Evolutionary conservation across 2,329 filamentous ascomycete species (phyloP), one percentile per base, ranked within the genome.

Genomic region (Phaeosphaeriaceae sp.): DNA sequence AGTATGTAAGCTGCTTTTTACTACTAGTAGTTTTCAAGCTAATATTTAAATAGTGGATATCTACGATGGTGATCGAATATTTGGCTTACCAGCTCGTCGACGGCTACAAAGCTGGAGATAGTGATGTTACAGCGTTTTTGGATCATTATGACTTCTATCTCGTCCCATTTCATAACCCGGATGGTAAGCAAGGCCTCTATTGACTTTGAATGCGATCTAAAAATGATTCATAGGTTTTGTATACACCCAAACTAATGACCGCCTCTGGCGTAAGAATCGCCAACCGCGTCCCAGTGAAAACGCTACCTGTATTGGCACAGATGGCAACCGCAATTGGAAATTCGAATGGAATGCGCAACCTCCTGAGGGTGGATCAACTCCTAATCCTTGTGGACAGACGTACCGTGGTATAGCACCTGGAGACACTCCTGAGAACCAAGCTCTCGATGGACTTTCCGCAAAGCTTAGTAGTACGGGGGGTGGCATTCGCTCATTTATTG

Each of bases 401-500:
- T 72, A 72, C 73, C 53, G 58, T 13, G 68, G 70, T 28, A 53
- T 63, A 15, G 63, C 64, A 3, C 59, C 67, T 0, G 60, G 62
- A 34, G 66, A 70, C 38, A 63, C 68, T 1, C 68, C 68, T 1
- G 68, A 71, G 46, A 70, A 66, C 20, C 44, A 60, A 32, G 68
- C 60, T 4, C 71, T 87, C 4, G 74, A 77, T 7, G 66, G 69
- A 2, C 76, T 79, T 33, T 72, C 80, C 9, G 69, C 72, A 7
- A 64, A 67, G 13, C 63, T 84, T 12, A 36, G 58, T 1, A 66
- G 70, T 1, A 61, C 62, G 7, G 59, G 58, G 2, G 72, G 77
- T 42, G 80, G 82, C 0, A 75, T 87, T 33, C 81, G 82, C 59
- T 77, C 86, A 0, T 88, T 80, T 64, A 81, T 87, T 45, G 85